These are phyloP conservation scores for Microascus cirrosus DNA, from an alignment of 2,329 filamentous ascomycete species.

Conservation along the genomic window DNA sequence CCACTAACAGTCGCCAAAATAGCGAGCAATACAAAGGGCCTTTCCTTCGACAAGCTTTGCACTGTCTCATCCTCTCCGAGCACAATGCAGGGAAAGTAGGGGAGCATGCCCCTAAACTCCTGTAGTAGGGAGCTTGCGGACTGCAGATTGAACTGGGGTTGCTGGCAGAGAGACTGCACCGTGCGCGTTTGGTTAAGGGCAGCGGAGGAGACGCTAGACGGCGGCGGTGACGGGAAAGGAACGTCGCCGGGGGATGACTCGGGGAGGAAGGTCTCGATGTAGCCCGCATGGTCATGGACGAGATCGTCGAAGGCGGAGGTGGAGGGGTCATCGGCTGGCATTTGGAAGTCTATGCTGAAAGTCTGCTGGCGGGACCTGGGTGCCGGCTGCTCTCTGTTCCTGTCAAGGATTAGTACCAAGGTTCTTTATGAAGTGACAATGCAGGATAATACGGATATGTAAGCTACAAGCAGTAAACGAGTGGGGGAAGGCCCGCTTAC, in stretches of 20 bases:
- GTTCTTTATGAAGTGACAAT: background rate
- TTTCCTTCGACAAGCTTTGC: constrained; percentile 26
- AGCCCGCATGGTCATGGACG: constrained; percentile 27
- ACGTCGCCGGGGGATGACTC: constrained; percentile 8
- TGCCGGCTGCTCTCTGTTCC: background rate
- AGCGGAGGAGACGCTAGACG: constrained; percentile 14
- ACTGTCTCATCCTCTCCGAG: constrained; percentile 29
- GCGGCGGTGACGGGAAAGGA: constrained; percentile 10
- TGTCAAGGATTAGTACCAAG: background rate
- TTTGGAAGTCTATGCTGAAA: constrained; percentile 40
- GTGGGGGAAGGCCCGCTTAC: constrained; percentile 18
- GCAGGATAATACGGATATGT: background rate
- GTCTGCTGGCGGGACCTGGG: constrained; percentile 17
- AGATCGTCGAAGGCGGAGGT: constrained; percentile 29
- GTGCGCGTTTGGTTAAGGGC: constrained; percentile 17
- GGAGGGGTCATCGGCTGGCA: constrained; percentile 26
- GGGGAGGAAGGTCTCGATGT: constrained; percentile 28
- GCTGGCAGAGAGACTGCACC: constrained; percentile 28
- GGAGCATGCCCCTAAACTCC: constrained; percentile 30
- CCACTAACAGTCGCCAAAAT: constrained; percentile 33
- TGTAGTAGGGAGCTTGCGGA: constrained; percentile 34
- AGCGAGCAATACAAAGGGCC: constrained; percentile 42
- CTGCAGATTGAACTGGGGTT: constrained; percentile 42
- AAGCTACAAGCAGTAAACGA: background rate
- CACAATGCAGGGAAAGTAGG: constrained; percentile 30